Base-by-base conservation (phyloP, 163 green algal genomes). In the Scenedesmus sp. region DNA sequence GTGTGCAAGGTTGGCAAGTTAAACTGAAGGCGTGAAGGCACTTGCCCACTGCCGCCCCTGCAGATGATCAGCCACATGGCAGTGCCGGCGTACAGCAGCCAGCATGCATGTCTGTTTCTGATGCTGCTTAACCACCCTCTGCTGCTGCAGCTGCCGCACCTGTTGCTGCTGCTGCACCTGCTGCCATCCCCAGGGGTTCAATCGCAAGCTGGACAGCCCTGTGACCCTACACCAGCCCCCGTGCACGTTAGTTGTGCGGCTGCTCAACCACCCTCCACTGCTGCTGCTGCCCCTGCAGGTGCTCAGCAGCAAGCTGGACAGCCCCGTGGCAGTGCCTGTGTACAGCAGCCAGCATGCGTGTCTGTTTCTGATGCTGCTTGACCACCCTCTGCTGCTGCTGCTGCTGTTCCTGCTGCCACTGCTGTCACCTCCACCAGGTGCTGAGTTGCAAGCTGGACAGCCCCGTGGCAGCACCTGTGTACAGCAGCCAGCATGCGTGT, bases 71-170 rank as follows among this genome's bases (percentile, higher is more conserved):
- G 8, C 12, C 18, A 88, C 18, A 67, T 98, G 34, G 82, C 79
- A 0, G 88, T 99, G 54, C 97, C 97, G 3, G 92, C 97, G 4
- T 97, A 97, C 88, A 46, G 20, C 23, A 95, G 73, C 85, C 94
- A 95, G 52, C 54, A 83, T 12, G 94, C 95, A 83, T 46, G 56
- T 62, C 55, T 20, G 2, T 10, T 16, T 5, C 26, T 57, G n/a
- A 23, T 57, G 26, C 26, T 56, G 74, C 74, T 18, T 9, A 16
- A 6, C 6, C 34, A 7, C 60, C 23, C 59, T 59, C 9, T 59
- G 57, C 77, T 59, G 84, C 13, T 23, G n/a, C 57, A 59, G 84
- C n/a, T 62, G 59, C 59, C 9, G 59, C 59, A 64, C 59, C 9
- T 64, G 34, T 46, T 46, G 34, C 34, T 46, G 59, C 59, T 52